Base-by-base conservation (phyloP, 1,284 basidiomycete genomes). In the Rhodofomes roseus region DNA sequence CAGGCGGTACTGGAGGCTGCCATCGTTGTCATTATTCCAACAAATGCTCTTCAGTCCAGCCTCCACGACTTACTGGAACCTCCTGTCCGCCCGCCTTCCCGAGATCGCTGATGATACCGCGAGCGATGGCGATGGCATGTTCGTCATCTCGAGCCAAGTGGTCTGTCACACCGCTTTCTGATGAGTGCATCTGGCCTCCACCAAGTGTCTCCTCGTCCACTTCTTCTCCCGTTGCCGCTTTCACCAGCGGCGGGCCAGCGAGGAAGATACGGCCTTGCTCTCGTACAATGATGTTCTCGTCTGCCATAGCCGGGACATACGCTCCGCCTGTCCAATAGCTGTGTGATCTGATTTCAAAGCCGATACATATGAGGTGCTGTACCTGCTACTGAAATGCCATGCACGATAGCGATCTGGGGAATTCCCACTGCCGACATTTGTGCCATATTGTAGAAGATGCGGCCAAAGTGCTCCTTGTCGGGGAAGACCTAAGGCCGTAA, bases 391-490 rank as follows among this genome's bases (percentile, higher is more conserved):
- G 90, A 93, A 70, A 97, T 97, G 20, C 95, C 95, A 69, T 97
- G 95, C 2, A 97, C 94, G 20, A 95, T 86, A 29, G 93, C 90
- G 68, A 98, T 90, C 74, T 98, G 95, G 0, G 95, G 94, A 44
- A 97, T 94, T 2, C 90, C 88, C 1, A 93, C 79, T 0, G 92
- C 92, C 54, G 92, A 95, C 90, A 96, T 89, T 77, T 93, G 91
- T 1, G 92, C 94, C 93, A 96, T 97, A 70, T 98, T 97, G 74
- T 95, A 97, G 76, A 98, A 98, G 71, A 98, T 97, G 14, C 95
- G 83, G 9, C 95, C 95, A 70, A 98, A 98, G 73, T 98, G 94
- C 68, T 96, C 90, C 70, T 86, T 90, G 76, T 95, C 93, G 9
- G 92, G 92, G 71, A 94, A 95, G 6, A 87, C 81, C 79, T 82